A percentile compares a stretch with the other conserved stretches of the same genome.
Evolutionary conservation across 345 rosid species (phyloP).

Genomic region (Salix suchowensis): DNA sequence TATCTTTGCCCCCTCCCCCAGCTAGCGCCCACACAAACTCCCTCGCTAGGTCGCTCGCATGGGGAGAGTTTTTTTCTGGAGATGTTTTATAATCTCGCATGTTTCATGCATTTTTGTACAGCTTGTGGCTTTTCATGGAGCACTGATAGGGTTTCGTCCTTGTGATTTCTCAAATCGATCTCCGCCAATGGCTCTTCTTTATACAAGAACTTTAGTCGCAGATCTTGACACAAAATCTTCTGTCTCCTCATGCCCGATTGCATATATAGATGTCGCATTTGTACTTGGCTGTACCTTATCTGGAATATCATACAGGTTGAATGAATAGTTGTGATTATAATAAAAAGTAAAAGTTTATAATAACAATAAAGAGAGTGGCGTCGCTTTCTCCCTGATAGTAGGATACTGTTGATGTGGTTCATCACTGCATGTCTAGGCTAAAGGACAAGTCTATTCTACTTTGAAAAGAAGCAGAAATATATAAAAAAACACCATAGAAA

Average conservation of each 20-base stretch:
- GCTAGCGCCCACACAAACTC: too few relatives aligned
- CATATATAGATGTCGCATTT: not conserved
- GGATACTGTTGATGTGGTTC: slow-evolving; percentile 1
- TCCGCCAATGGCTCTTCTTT: too few relatives aligned
- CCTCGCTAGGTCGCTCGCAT: too few relatives aligned
- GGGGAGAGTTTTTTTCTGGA: too few relatives aligned
- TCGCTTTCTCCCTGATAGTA: slow-evolving; percentile 17
- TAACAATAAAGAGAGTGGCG: slow-evolving; percentile 2
- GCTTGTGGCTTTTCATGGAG: too few relatives aligned
- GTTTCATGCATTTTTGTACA: too few relatives aligned
- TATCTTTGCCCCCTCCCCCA: too few relatives aligned
- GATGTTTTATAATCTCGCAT: too few relatives aligned
- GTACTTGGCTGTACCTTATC: slow-evolving; percentile 12
- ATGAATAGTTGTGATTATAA: not conserved
- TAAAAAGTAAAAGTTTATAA: not conserved
- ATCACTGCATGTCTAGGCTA: not conserved
- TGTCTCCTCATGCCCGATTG: not conserved
- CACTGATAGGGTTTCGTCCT: not conserved
- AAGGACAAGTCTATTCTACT: slow-evolving; percentile 18
- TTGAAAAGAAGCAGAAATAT: not conserved
- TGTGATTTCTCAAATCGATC: too few relatives aligned
- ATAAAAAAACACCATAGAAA: too few relatives aligned
- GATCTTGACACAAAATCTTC: not conserved
- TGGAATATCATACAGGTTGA: not conserved
- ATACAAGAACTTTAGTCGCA: too few relatives aligned